These are phyloP conservation scores for Trametes gibbosa DNA, from an alignment of 768 basidiomycete species.

Conservation along the genomic window DNA sequence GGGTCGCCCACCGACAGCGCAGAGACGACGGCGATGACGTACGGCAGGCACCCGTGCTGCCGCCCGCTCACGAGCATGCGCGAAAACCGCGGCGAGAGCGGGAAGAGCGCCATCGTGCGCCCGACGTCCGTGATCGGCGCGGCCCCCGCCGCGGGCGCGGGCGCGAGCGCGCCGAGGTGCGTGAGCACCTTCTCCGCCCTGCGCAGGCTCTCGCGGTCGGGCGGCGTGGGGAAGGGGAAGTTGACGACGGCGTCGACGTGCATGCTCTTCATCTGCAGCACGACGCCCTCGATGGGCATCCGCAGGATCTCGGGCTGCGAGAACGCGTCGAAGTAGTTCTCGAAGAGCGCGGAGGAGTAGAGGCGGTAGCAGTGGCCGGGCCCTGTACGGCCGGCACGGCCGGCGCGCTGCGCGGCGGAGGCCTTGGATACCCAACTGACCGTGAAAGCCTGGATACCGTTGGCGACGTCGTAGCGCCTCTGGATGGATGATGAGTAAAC, in stretches of 20 bases:
- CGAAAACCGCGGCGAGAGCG: constrained; percentile 91
- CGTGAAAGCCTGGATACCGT: constrained; percentile 88
- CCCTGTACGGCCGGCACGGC: constrained; percentile 95
- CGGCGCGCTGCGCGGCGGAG: constrained; percentile 90
- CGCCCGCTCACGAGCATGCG: constrained; percentile 86
- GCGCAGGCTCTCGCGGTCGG: constrained; percentile 69
- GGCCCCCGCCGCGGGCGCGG: constrained; percentile 41
- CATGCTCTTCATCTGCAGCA: constrained; percentile 99
- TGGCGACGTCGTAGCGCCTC: constrained; percentile 80
- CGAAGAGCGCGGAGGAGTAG: constrained; percentile 93
- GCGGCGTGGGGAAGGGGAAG: constrained; percentile 98
- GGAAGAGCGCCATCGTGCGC: constrained; percentile 90
- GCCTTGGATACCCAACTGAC: constrained; percentile 95
- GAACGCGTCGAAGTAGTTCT: constrained; percentile 88
- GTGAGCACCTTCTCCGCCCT: constrained; percentile 81
- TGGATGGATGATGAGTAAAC: constrained; percentile 29
- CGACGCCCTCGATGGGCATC: constrained; percentile 94
- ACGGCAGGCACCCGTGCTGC: constrained; percentile 90
- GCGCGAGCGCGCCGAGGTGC: constrained; percentile 75
- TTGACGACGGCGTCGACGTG: constrained; percentile 95
- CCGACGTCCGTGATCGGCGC: constrained; percentile 90
- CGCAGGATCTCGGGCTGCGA: constrained; percentile 89
- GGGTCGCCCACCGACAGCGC: constrained; percentile 94
- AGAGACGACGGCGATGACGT: constrained; percentile 88
- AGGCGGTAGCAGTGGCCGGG: constrained; percentile 98